Conservation (phyloP, 1,139 yeast genomes). For the Saccharomyces hybrid region DNA sequence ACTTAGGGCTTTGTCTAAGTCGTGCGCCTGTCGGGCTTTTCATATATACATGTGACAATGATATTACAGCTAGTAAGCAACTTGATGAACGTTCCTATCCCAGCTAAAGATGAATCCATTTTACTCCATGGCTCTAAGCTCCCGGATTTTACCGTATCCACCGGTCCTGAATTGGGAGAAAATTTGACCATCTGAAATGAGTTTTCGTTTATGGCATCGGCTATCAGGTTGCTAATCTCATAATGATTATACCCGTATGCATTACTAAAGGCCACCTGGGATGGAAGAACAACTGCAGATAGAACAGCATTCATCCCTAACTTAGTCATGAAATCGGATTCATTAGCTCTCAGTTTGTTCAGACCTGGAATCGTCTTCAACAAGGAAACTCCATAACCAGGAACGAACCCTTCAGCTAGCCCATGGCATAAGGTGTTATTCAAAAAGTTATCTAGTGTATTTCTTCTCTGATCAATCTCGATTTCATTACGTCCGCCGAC, state of each 20-base stretch:
- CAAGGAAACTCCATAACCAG: conserved; percentile 21
- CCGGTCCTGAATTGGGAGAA: background rate
- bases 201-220: conserved; percentile 13
- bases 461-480: conserved; percentile 27
- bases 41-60: conserved; percentile 19
- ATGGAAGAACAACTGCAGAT: conserved; percentile 10
- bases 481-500: conserved; percentile 27
- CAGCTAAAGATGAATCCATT: conserved; percentile 15
- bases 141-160: conserved; percentile 12
- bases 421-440: conserved; percentile 26
- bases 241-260: conserved; percentile 12
- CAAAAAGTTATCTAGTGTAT: conserved; percentile 21
- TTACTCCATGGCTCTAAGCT: conserved; percentile 25
- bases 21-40: conserved; percentile 16
- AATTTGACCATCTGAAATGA: background rate
- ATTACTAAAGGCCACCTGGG: conserved; percentile 15
- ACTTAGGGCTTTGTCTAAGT: background rate
- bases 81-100: conserved; percentile 15
- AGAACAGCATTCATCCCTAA: conserved; percentile 16
- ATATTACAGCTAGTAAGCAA: conserved; percentile 20
- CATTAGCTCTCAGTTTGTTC: background rate
- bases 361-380: conserved; percentile 19
- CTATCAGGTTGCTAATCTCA: conserved; percentile 11
- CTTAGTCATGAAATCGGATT: conserved; percentile 4
- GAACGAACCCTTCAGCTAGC: conserved; percentile 25